Evolutionary conservation across 2,329 filamentous ascomycete species (phyloP).

Genomic region (Zelopaecilomyces penicillatus): DNA sequence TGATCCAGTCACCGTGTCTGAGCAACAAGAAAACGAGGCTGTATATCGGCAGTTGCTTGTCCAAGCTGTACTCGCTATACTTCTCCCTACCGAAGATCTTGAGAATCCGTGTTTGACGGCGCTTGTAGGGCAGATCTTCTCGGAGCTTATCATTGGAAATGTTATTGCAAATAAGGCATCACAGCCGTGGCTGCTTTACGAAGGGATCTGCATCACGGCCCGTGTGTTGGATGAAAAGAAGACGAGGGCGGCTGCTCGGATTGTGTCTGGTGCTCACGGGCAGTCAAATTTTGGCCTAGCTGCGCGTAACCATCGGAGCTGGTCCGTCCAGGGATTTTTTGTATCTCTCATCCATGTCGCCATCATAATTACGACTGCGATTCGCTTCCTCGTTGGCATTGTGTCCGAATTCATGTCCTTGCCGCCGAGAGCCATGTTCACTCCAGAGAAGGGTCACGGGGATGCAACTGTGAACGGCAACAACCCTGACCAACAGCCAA

Average conservation of each 20-base stretch:
- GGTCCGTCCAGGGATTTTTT: slow-evolving; percentile 42
- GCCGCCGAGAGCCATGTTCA: slow-evolving; percentile 38
- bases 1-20: slow-evolving; percentile 40
- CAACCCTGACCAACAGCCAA: slow-evolving; percentile 8
- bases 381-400: slow-evolving; percentile 58
- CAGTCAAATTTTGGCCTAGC: background rate
- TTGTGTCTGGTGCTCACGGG: slow-evolving; percentile 9
- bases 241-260: slow-evolving; percentile 10
- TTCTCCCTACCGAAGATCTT: slow-evolving; percentile 87
- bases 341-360: slow-evolving; percentile 48
- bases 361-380: slow-evolving; percentile 48
- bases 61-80: slow-evolving; percentile 68
- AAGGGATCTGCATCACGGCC: slow-evolving; percentile 67
- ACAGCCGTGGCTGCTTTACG: slow-evolving; percentile 85
- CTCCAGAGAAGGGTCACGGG: too few relatives aligned
- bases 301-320: slow-evolving; percentile 16
- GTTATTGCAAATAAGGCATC: slow-evolving; percentile 71
- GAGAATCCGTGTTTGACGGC: slow-evolving; percentile 78
- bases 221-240: slow-evolving; percentile 28
- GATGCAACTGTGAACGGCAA: background rate
- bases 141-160: slow-evolving; percentile 82
- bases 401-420: slow-evolving; percentile 60
- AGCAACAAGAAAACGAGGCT: slow-evolving; percentile 69
- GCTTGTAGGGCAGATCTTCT: slow-evolving; percentile 78
- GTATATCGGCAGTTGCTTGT: slow-evolving; percentile 84